Evolutionary conservation across 1,139 yeast species (phyloP), one percentile per base, ranked within the genome.

Genomic region (Suhomyces guaymorum): DNA sequence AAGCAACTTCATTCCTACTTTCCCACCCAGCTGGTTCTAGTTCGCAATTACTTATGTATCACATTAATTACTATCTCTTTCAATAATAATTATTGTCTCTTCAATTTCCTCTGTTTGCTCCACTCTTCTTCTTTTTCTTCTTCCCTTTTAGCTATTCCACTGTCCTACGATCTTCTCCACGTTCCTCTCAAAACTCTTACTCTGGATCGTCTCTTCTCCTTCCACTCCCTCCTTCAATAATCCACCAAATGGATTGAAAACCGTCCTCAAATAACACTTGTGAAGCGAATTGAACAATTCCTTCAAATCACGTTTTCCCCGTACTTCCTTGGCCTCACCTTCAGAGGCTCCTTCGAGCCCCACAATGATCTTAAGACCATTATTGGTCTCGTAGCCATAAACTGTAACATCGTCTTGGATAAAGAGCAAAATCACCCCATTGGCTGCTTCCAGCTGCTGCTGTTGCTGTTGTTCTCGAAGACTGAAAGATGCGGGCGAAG

Each of bases 351-450:
- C 8, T 17, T 17, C 19, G 19, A 17, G 19, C 7, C 86, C 87
- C 21, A 80, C 59, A 7, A 80, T 69, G 2, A 80, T 68, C 54
- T 78, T 79, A 32, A 80, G 55, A 6, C 85, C 84, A 24, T 80
- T 78, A 46, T 70, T 76, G 7, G 81, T 71, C 47, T 79, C 85
- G 43, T 67, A 66, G 3, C 86, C 87, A 49, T 77, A 80, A 5
- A 80, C 82, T 18, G 73, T 62, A 17, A 78, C 67, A 4, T 75
- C 81, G 43, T 80, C 86, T 43, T 80, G 82, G 6, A 78, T 71
- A 50, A 80, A 78, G 19, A 80, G 55, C 13, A 80, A 58, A 20
- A 65, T 55, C 33, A 66, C 67, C 4, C 63, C 65, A 24, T 48
- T 52, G 27, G 49, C 47, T 23, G 51, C 46, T 4, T 42, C 41